A percentile compares a stretch with the other conserved stretches of the same genome.
These are phyloP conservation scores for Ogataea minuta DNA, from an alignment of 805 yeast genomes.

Conservation along the genomic window DNA sequence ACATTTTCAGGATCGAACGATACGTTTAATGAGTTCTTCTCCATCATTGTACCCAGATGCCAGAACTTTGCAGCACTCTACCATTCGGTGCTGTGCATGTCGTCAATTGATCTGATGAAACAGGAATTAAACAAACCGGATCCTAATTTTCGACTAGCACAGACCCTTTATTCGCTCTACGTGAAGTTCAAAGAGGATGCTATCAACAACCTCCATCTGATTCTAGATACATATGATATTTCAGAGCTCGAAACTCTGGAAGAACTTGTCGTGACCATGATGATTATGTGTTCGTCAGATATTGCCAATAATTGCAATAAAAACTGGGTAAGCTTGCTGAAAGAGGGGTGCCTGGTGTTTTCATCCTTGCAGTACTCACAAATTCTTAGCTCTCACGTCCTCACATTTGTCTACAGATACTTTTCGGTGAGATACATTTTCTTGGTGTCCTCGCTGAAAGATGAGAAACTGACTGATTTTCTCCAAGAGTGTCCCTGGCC, in stretches of 20 bases:
- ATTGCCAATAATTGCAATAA: slow-evolving; percentile 30
- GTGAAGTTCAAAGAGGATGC: slow-evolving; percentile 32
- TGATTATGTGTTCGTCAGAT: slow-evolving; percentile 33
- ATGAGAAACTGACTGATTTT: slow-evolving; percentile 17
- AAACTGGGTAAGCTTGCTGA: slow-evolving; percentile 32
- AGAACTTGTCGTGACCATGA: slow-evolving; percentile 30
- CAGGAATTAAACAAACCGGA: slow-evolving; percentile 11
- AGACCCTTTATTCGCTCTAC: slow-evolving; percentile 12
- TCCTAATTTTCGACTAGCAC: slow-evolving; percentile 2
- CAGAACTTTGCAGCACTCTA: slow-evolving; percentile 25
- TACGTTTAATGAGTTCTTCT: slow-evolving; percentile 27
- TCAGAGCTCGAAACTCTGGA: slow-evolving; percentile 25
- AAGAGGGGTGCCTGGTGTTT: slow-evolving; percentile 32
- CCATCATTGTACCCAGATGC: slow-evolving; percentile 30
- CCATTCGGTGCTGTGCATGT: slow-evolving; percentile 27
- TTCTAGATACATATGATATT: slow-evolving; percentile 26
- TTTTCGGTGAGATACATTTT: slow-evolving; percentile 33
- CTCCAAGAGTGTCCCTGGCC: slow-evolving; percentile 26
- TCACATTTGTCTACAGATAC: slow-evolving; percentile 33
- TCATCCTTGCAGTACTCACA: slow-evolving; percentile 21
- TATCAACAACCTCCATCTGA: slow-evolving; percentile 27
- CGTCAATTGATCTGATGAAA: slow-evolving; percentile 28
- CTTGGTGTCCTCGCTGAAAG: slow-evolving; percentile 27
- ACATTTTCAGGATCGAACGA: slow-evolving; percentile 23
- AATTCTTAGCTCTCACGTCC: slow-evolving; percentile 24